Percentiles rank a stretch among this genome's conserved stretches.
phyloP scores from a whole-genome alignment of 2,329 filamentous ascomycete genomes.

The Helminthosporium solani region DNA sequence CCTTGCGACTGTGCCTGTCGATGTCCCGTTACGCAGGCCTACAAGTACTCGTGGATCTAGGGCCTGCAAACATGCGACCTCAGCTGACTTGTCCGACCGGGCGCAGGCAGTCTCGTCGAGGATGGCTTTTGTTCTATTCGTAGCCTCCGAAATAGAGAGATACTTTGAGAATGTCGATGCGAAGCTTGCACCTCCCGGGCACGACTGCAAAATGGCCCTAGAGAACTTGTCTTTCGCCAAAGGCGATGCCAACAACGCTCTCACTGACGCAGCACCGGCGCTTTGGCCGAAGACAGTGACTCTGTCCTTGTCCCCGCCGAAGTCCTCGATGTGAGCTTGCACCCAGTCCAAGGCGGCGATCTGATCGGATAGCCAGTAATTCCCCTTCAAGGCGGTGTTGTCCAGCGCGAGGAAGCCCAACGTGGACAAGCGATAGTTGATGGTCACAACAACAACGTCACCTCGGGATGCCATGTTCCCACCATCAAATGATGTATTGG shows the following conservation, averaged over 20 bases:
- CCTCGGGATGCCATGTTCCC: constrained; percentile 49
- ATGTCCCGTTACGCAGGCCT: constrained; percentile 2
- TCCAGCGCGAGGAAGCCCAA: constrained; percentile 39
- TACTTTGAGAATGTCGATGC: constrained; percentile 27
- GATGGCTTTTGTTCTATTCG: constrained; percentile 20
- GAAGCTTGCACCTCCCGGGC: constrained; percentile 19
- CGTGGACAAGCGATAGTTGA: constrained; percentile 46
- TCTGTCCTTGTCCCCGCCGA: constrained; percentile 38
- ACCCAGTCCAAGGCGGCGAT: constrained; percentile 55
- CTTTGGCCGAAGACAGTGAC: constrained; percentile 44
- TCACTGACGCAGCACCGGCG: constrained; percentile 43
- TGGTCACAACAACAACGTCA: constrained; percentile 48
- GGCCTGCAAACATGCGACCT: constrained; percentile 25
- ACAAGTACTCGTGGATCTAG: constrained; percentile 24
- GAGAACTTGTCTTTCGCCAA: constrained; percentile 51
- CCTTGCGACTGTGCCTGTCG: constrained; percentile 12
- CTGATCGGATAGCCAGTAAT: constrained; percentile 54
- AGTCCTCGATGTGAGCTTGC: constrained; percentile 40
- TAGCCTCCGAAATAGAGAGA: constrained; percentile 24
- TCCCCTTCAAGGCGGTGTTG: constrained; percentile 51
- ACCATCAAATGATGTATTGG: constrained; percentile 50
- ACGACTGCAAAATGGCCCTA: constrained; percentile 45
- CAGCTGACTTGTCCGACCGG: constrained; percentile 8
- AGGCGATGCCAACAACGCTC: constrained; percentile 53
- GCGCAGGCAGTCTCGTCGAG: constrained; percentile 28